A percentile compares a stretch with the other conserved stretches of the same genome.
Conservation (phyloP, 1,139 yeast genomes). For the Blastobotrys capitulatus region DNA sequence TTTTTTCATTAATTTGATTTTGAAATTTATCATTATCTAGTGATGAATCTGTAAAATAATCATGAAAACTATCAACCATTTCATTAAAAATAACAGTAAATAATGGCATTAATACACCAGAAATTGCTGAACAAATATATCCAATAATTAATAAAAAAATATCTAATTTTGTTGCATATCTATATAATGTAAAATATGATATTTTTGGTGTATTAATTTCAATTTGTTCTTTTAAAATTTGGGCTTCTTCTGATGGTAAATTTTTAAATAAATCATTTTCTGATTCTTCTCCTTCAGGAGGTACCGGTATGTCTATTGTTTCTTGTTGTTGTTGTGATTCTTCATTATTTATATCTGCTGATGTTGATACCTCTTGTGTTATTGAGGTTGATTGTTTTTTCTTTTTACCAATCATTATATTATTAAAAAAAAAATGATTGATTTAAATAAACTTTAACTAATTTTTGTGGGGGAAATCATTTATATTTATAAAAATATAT, state of each 20-base stretch:
- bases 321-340: no score
- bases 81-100: constrained; percentile 38
- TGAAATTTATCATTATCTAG: constrained; percentile 31
- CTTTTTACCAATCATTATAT: no score
- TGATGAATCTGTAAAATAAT: constrained; percentile 25
- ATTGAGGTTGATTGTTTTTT: no score
- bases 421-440: no score
- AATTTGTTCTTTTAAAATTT: constrained; percentile 32
- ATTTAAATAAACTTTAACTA: no score
- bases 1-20: constrained; percentile 30
- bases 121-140: constrained; percentile 29
- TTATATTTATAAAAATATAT: no score
- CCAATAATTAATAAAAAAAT: constrained; percentile 27
- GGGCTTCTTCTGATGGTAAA: constrained; percentile 31
- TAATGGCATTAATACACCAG: constrained; percentile 39
- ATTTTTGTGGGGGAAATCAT: no score
- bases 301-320: no score
- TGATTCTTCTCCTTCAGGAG: no score
- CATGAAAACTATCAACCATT: constrained; percentile 35
- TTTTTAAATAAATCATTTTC: constrained; percentile 23
- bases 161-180: constrained; percentile 34
- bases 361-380: no score
- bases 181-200: constrained; percentile 30
- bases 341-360: no score
- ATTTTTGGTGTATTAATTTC: constrained; percentile 24